phyloP scores from a whole-genome alignment of 2,329 filamentous ascomycete species.

The Dryadomyces quercus-mongolicae region DNA sequence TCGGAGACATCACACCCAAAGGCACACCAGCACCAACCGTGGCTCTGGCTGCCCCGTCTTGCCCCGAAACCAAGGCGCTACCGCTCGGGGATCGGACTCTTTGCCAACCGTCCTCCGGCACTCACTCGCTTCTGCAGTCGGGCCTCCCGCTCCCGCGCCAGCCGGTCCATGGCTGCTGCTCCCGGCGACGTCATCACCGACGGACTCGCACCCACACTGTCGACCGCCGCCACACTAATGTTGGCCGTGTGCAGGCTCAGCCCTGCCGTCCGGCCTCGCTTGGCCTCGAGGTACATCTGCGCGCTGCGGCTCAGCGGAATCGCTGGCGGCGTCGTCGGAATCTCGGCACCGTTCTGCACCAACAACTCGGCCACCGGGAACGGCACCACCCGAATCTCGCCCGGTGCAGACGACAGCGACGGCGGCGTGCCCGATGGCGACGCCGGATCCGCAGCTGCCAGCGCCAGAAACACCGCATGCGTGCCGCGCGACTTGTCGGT shows the following conservation, averaged over 20 bases:
- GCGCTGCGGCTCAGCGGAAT: constrained; percentile 76
- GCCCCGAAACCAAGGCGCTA: constrained; percentile 24
- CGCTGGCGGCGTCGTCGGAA: constrained; percentile 62
- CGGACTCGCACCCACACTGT: constrained; percentile 23
- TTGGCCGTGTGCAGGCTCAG: background rate
- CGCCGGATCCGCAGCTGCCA: constrained; percentile 86
- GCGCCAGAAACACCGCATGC: constrained; percentile 78
- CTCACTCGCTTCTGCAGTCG: constrained; percentile 69
- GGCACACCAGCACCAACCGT: background rate
- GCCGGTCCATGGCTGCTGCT: constrained; percentile 27
- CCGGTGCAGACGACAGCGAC: constrained; percentile 17
- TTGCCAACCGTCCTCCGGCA: constrained; percentile 60
- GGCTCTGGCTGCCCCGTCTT: background rate
- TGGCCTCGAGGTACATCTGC: constrained; percentile 75
- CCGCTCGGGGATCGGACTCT: constrained; percentile 49
- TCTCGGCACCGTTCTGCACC: constrained; percentile 85
- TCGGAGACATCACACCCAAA: background rate
- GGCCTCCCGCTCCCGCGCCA: constrained; percentile 51
- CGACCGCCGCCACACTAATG: constrained; percentile 13
- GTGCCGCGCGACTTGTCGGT: constrained; percentile 78
- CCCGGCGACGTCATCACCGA: constrained; percentile 42
- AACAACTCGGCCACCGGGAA: constrained; percentile 88
- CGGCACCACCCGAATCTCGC: constrained; percentile 44
- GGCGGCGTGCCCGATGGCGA: constrained; percentile 7
- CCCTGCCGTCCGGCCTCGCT: constrained; percentile 31